These are phyloP conservation scores for Diplodia seriata DNA, from an alignment of 2,329 filamentous ascomycete species.

Conservation along the genomic window DNA sequence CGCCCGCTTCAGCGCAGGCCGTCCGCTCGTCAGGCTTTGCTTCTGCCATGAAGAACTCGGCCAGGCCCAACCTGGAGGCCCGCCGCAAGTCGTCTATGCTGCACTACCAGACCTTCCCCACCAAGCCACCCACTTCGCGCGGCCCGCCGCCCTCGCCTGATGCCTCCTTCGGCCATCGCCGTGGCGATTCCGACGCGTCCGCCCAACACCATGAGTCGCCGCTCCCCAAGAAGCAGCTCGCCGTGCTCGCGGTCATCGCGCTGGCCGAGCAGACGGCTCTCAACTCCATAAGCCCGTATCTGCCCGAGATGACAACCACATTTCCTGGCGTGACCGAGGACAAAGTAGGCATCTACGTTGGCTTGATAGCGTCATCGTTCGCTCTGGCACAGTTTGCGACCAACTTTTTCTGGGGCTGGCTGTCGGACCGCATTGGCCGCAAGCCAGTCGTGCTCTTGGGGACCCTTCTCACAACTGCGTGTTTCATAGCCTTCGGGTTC, in stretches of 20 bases:
- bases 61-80: conserved; percentile 38
- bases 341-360: conserved; percentile 85
- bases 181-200: conserved; percentile 45
- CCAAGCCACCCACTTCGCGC: conserved; percentile 72
- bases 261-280: conserved; percentile 94
- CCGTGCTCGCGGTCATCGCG: conserved; percentile 84
- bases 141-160: conserved; percentile 56
- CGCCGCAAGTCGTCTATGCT: conserved; percentile 61
- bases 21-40: conserved; percentile 3
- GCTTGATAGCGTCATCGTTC: conserved; percentile 87
- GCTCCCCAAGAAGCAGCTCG: conserved; percentile 81
- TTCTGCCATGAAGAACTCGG: conserved; percentile 24
- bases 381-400: conserved; percentile 91
- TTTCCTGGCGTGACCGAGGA: conserved; percentile 79
- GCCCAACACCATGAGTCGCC: conserved; percentile 67
- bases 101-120: conserved; percentile 84
- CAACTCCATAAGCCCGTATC: conserved; percentile 94
- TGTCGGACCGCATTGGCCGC: conserved; percentile 78
- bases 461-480: conserved; percentile 79
- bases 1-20: conserved; percentile 1
- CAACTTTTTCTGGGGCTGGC: conserved; percentile 89
- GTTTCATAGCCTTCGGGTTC: conserved; percentile 87
- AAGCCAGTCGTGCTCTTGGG: conserved; percentile 85
- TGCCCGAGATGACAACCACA: conserved; percentile 86
- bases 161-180: conserved; percentile 31